Evolutionary conservation across 148 eudicot species (phyloP), one percentile per base, ranked within the genome.

Genomic region (Salicornia ramosissima): DNA sequence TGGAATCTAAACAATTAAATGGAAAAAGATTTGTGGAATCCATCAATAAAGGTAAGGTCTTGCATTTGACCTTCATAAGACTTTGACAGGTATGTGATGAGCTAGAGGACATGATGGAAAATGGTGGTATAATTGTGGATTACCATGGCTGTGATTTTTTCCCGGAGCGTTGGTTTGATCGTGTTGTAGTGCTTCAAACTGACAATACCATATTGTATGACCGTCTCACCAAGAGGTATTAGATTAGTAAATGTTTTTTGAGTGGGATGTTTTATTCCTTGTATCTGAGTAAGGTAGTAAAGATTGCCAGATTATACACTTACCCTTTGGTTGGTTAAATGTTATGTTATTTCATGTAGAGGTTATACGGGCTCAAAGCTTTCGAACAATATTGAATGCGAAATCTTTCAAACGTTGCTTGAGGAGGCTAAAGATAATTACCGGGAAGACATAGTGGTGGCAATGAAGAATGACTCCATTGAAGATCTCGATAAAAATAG

Each of bases 131-230:
- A 77, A 90, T 94, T 25, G 84, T 94, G 75, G 99, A 94, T 79
- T 83, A 90, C 78, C 99, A 94, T 73, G 96, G 96, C 34, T 90
- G 97, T 68, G 99, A 94, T 68, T 94, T 94, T 75, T 94, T 94
- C 76, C 99, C 99, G 2, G 96, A 94, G 73, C 91, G 91, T 34
- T 94, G 98, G 92, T 94, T 94, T 75, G 96, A 90, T 78, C 83
- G 69, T 43, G 89, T 90, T 58, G 92, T 87, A 74, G 98, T 94
- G 63, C 97, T 94, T 75, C 97, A 87, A 76, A 86, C 97, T 26
- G 91, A 87, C 24, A 94, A 90, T 76, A 70, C 98, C n/a, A 74
- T 88, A 47, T 70, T 94, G 80, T 94, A 88, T 77, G 97, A 94
- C 72, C 86, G 97, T 42, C 85, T 93, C 68, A 79, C 59, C 58